Evolutionary conservation across 2,329 filamentous ascomycete genomes (phyloP).

Genomic region (Davidsoniella eucalypti): DNA sequence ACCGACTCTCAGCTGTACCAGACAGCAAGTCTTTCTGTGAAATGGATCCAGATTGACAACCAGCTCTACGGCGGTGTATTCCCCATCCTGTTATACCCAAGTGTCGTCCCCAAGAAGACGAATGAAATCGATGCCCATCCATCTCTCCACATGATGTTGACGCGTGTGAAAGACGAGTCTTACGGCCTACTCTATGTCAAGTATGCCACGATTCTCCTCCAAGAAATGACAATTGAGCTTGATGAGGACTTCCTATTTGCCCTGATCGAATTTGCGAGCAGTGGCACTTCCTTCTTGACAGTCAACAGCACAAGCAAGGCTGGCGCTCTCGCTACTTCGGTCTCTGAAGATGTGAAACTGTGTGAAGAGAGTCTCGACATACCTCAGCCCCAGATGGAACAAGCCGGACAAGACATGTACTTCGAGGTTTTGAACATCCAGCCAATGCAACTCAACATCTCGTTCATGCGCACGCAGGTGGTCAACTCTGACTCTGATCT

Average conservation of each 20-base stretch:
- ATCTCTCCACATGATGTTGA: constrained; percentile 81
- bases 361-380: constrained; percentile 85
- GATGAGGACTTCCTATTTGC: constrained; percentile 98
- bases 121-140: constrained; percentile 94
- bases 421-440: constrained; percentile 95
- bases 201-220: constrained; percentile 81
- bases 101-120: constrained; percentile 90
- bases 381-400: constrained; percentile 72
- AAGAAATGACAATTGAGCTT: constrained; percentile 96
- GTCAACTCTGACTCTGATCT: constrained; percentile 94
- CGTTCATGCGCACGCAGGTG: constrained; percentile 89
- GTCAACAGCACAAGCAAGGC: constrained; percentile 12
- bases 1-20: constrained; percentile 89
- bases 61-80: constrained; percentile 97
- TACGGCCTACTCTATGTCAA: constrained; percentile 98
- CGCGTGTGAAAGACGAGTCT: constrained; percentile 91
- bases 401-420: constrained; percentile 86
- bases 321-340: background rate
- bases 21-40: constrained; percentile 75
- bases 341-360: constrained; percentile 50
- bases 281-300: constrained; percentile 65
- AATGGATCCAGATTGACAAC: constrained; percentile 99
- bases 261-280: constrained; percentile 83
- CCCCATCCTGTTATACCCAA: constrained; percentile 91
- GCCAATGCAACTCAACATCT: constrained; percentile 93